These are phyloP conservation scores for Trichoderma harzianum DNA, from an alignment of 2,329 filamentous ascomycete genomes.

Conservation along the genomic window DNA sequence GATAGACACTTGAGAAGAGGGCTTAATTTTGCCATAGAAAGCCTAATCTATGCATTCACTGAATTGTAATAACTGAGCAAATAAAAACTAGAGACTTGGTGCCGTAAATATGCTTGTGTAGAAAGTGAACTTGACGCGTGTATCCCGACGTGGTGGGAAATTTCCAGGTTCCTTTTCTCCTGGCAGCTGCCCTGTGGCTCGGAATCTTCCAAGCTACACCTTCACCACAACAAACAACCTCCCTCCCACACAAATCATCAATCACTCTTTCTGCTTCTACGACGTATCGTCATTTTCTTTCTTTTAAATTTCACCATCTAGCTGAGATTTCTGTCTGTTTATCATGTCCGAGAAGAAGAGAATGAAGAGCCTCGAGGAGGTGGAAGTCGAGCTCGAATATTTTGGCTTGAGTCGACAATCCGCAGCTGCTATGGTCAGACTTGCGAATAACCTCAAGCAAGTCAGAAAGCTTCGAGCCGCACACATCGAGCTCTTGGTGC, in stretches of 20 bases:
- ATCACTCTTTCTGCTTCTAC: neutral
- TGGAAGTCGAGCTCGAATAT: neutral
- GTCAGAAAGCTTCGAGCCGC: neutral
- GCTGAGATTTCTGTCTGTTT: neutral
- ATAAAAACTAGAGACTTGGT: neutral
- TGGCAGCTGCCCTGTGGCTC: neutral
- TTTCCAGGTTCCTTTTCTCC: neutral
- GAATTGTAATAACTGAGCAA: neutral
- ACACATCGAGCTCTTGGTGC: neutral
- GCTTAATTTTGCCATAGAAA: neutral
- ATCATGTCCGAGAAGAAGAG: neutral
- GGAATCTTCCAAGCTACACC: neutral
- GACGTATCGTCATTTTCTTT: neutral
- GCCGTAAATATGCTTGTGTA: neutral
- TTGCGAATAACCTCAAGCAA: neutral
- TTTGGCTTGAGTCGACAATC: neutral
- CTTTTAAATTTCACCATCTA: neutral
- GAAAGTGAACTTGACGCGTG: neutral
- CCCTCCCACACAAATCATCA: neutral
- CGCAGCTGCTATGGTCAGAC: neutral
- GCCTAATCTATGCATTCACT: neutral
- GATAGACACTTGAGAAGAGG: neutral
- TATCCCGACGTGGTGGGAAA: neutral
- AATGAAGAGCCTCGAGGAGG: neutral
- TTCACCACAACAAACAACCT: neutral